Evolutionary conservation across 805 yeast species (phyloP).

Genomic region (Cyberlindnera meyerae): DNA sequence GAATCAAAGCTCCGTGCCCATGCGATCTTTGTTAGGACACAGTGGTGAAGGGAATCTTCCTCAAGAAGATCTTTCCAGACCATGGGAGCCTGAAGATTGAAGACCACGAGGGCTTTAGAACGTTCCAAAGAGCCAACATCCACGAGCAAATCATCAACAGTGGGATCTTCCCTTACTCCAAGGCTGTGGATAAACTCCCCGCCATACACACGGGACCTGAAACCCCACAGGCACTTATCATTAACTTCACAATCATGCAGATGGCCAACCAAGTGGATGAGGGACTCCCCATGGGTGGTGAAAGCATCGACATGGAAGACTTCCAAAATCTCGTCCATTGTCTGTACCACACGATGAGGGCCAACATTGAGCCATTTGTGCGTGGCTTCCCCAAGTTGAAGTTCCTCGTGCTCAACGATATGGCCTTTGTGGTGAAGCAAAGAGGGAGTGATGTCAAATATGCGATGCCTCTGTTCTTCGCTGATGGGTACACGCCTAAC

Average conservation of each 20-base stretch:
- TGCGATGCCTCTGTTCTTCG: conserved; percentile 18
- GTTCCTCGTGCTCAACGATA: conserved; percentile 32
- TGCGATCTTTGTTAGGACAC: conserved; percentile 18
- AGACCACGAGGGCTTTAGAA: conserved; percentile 20
- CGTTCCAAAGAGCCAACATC: conserved; percentile 31
- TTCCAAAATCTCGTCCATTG: conserved; percentile 32
- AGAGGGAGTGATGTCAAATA: background rate
- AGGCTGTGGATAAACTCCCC: conserved; percentile 39
- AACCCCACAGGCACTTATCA: conserved; percentile 29
- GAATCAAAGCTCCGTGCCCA: conserved; percentile 15
- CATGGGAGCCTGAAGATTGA: conserved; percentile 26
- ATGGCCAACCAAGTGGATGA: conserved; percentile 24
- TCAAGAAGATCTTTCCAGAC: conserved; percentile 30
- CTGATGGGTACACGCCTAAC: conserved; percentile 10
- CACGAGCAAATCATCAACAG: conserved; percentile 32
- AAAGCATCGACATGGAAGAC: conserved; percentile 27
- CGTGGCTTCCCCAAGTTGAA: conserved; percentile 30
- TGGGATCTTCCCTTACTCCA: conserved; percentile 37
- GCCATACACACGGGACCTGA: conserved; percentile 39
- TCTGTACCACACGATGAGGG: conserved; percentile 33
- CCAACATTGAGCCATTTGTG: conserved; percentile 33
- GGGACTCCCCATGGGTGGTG: too few species aligned
- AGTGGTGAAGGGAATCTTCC: conserved; percentile 29
- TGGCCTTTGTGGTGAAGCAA: conserved; percentile 8
- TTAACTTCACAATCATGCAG: too few species aligned